phyloP scores from a whole-genome alignment of 306 rosid species.

The Ammopiptanthus mongolicus region DNA sequence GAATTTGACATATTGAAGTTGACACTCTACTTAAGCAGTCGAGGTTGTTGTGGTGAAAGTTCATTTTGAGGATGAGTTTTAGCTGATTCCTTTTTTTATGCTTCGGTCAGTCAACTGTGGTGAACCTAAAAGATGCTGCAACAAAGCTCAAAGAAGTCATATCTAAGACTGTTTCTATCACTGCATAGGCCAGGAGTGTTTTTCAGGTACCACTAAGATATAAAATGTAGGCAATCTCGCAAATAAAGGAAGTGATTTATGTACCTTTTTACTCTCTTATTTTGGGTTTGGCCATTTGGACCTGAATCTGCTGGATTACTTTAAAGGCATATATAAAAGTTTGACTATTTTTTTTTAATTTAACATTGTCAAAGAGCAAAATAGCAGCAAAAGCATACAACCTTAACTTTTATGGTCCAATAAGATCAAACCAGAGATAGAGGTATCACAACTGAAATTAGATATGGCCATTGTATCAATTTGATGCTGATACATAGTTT shows the following conservation, averaged over 20 bases:
- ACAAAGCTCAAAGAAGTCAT: conserved; percentile 66
- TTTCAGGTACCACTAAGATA: conserved; percentile 52
- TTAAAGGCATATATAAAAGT: conserved; percentile 69
- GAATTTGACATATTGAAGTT: conserved; percentile 13
- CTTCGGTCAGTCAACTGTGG: conserved; percentile 93
- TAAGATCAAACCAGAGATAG: no score
- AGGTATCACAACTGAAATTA: no score
- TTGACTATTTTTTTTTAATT: no score
- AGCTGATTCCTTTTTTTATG: conserved; percentile 17
- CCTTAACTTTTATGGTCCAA: no score
- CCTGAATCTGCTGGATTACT: conserved; percentile 11
- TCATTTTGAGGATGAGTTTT: background rate
- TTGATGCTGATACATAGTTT: no score
- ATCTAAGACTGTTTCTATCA: conserved; percentile 40
- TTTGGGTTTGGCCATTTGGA: conserved; percentile 8
- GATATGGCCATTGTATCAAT: no score
- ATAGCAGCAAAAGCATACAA: no score
- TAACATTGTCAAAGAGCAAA: no score
- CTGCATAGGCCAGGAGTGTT: conserved; percentile 49
- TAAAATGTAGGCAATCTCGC: conserved; percentile 2
- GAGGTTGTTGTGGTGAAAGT: background rate
- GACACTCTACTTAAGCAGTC: background rate
- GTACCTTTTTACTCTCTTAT: background rate
- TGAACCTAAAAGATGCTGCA: conserved; percentile 86
- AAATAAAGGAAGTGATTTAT: background rate